Percentiles rank a stretch among this genome's conserved stretches.
These are phyloP conservation scores for Thalassiosira hispida DNA, from an alignment of 352 stramenopile genomes.

Conservation along the genomic window DNA sequence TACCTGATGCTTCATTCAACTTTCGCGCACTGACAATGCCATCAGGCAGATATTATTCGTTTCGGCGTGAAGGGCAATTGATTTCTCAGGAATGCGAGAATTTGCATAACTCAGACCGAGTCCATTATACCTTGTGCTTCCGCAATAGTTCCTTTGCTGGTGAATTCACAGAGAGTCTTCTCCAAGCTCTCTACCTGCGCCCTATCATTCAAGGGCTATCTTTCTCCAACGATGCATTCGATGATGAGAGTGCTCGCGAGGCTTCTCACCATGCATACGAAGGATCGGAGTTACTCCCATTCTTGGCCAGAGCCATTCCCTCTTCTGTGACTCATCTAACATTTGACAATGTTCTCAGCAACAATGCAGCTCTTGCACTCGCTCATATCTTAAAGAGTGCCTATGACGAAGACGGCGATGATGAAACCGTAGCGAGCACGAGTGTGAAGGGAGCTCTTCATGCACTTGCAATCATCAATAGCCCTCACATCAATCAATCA, in stretches of 20 bases:
- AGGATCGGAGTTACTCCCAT: conserved; percentile 61
- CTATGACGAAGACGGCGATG: conserved; percentile 8
- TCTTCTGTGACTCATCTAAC: conserved; percentile 67
- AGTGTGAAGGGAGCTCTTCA: neutral
- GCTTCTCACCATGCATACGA: conserved; percentile 39
- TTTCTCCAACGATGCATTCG: conserved; percentile 47
- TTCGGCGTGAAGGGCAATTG: conserved; percentile 71
- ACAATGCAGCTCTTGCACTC: conserved; percentile 34
- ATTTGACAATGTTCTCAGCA: conserved; percentile 71
- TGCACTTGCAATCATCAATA: conserved; percentile 42
- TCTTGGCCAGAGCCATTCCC: conserved; percentile 64
- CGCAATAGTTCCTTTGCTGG: conserved; percentile 80
- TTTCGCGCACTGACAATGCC: conserved; percentile 79
- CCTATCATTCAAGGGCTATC: conserved; percentile 69
- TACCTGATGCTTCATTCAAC: conserved; percentile 59
- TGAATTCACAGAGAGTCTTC: conserved; percentile 80
- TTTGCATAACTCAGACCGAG: conserved; percentile 20
- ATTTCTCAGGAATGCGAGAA: conserved; percentile 64
- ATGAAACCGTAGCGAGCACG: conserved; percentile 17
- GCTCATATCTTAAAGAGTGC: conserved; percentile 8
- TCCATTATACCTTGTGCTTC: conserved; percentile 74
- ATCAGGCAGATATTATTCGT: conserved; percentile 72
- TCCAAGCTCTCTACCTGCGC: conserved; percentile 72
- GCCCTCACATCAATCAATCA: conserved; percentile 31
- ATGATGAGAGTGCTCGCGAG: neutral